Base-by-base conservation (phyloP, 345 rosid species). In the Linum tenue region DNA sequence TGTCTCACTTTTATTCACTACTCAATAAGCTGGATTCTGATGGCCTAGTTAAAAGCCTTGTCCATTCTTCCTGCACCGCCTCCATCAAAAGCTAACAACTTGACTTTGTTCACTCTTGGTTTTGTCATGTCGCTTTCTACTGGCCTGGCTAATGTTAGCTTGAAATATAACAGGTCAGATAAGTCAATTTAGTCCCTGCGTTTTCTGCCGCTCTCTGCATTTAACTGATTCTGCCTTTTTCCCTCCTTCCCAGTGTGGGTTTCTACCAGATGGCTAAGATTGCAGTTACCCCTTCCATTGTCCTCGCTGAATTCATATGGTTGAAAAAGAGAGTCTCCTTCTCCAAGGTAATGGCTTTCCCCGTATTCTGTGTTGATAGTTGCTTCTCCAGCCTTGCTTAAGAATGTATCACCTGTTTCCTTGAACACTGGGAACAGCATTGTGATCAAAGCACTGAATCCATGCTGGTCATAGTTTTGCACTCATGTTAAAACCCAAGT, bases 251-350 rank as follows among this genome's bases (percentile, higher is more conserved):
- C 74, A 94, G 99, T 69, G 92, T 94, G 60, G 95, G 99, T 63
- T 94, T 94, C 77, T 94, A 94, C 78, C 97, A 88, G 83, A 94
- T 94, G 96, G 88, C 95, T 16, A 90, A 94, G 86, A 85, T 90
- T 73, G 89, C 92, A 35, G 96, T 88, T 44, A 94, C 96, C 0
- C 99, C 99, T 9, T 88, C 99, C 16, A 88, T 94, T 71, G 96
- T 94, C 71, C 76, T 94, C 41, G 89, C 90, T 35, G 97, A 94
- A 69, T 94, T 90, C 74, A 72, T 90, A 66, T 85, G 89, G 81
- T 94, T 75, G 51, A 60, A 67, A 60, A 94, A 88, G 80, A 82
- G 73, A 69, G 92, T 87, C 63, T 81, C 92, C 67, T 81, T 86
- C 77, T 62, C 77, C 57, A 90, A 88, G 97, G 99, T 88, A 79